Conservation (phyloP, 2,329 filamentous ascomycete genomes). For the Phaeosphaeria sp. region DNA sequence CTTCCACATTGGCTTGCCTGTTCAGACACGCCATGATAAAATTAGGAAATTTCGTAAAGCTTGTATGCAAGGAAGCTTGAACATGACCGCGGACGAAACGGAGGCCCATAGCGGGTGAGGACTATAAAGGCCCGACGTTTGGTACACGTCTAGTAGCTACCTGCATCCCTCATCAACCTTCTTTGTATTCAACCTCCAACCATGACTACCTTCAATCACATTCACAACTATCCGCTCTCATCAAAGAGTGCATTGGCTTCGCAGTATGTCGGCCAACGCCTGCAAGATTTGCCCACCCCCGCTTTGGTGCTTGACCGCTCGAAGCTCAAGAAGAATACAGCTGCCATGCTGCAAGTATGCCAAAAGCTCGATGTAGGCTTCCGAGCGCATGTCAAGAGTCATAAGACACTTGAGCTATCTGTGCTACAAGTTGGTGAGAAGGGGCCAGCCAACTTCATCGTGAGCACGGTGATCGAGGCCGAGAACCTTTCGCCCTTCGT, state of each 20-base stretch:
- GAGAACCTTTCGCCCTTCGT: constrained; percentile 71
- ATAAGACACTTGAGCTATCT: constrained; percentile 77
- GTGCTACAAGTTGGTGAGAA: constrained; percentile 71
- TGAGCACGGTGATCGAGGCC: constrained; percentile 77
- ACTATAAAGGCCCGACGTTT: not conserved
- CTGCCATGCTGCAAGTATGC: constrained; percentile 72
- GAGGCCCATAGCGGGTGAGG: not conserved
- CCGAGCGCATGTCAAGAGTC: constrained; percentile 81
- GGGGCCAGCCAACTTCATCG: constrained; percentile 67
- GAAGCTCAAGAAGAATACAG: constrained; percentile 71
- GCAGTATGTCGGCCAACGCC: constrained; percentile 64
- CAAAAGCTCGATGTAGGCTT: constrained; percentile 68
- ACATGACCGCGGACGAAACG: not conserved
- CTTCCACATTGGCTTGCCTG: not conserved
- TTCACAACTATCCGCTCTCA: constrained; percentile 26
- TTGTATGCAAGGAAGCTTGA: too few species aligned
- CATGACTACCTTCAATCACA: constrained; percentile 4
- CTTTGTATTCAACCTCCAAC: not conserved
- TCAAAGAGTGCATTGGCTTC: constrained; percentile 8
- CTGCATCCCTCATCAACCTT: not conserved
- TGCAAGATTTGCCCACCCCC: constrained; percentile 69
- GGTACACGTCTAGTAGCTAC: not conserved
- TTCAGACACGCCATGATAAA: too few species aligned
- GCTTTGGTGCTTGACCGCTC: constrained; percentile 72
- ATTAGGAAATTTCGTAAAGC: too few species aligned